phyloP scores from a whole-genome alignment of 2,329 filamentous ascomycete species.

The Paecilomyces fulvus region DNA sequence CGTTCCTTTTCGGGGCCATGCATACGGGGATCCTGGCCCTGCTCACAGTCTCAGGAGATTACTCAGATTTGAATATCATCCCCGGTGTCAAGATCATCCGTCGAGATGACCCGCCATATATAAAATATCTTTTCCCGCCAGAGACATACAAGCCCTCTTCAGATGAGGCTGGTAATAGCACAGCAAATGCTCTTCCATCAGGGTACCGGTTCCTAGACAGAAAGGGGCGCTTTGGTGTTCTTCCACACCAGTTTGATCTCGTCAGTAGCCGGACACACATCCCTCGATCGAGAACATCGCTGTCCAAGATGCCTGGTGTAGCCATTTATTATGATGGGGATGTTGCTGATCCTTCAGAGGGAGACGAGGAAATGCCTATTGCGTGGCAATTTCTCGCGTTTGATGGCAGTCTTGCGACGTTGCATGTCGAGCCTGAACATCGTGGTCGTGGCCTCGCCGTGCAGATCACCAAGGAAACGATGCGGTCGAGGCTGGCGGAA shows the following conservation, averaged over 20 bases:
- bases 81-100: conserved; percentile 19
- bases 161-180: not conserved
- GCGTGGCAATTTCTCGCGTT: conserved; percentile 33
- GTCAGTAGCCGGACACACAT: conserved; percentile 33
- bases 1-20: conserved; percentile 30
- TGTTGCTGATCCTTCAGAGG: not conserved
- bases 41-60: conserved; percentile 14
- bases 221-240: conserved; percentile 17
- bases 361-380: conserved; percentile 21
- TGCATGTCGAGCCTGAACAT: conserved; percentile 36
- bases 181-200: conserved; percentile 13
- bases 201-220: conserved; percentile 24
- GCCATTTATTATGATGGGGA: conserved; percentile 22
- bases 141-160: conserved; percentile 6
- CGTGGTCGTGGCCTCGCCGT: conserved; percentile 29
- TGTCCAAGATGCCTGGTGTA: conserved; percentile 24
- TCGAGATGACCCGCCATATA: conserved; percentile 21
- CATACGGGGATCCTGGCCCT: conserved; percentile 25
- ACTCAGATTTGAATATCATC: conserved; percentile 6
- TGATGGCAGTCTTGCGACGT: conserved; percentile 29
- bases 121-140: conserved; percentile 29
- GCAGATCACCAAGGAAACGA: conserved; percentile 22
- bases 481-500: conserved; percentile 19
- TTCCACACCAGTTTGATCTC: conserved; percentile 23
- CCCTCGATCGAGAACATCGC: conserved; percentile 23